phyloP scores from a whole-genome alignment of 192 early-diverging fungal species.

The Coemansia sp. region DNA sequence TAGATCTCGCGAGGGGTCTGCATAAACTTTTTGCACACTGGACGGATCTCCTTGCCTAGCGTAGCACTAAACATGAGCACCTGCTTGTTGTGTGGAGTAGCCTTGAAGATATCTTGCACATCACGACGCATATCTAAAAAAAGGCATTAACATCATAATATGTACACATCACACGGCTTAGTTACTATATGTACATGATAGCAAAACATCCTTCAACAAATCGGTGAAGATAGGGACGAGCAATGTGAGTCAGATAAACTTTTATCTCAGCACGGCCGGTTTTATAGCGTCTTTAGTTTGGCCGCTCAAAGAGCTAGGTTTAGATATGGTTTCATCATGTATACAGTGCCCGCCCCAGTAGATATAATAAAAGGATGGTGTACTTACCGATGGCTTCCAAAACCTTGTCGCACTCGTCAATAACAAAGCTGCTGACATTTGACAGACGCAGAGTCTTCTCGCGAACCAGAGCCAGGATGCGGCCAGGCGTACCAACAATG shows the following conservation, averaged over 20 bases:
- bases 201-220: not conserved
- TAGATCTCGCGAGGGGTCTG: slow-evolving; percentile 95
- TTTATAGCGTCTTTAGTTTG: slow-evolving; percentile 36
- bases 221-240: no score
- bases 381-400: slow-evolving; percentile 85
- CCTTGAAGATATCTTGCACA: slow-evolving; percentile 94
- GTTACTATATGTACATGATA: not conserved
- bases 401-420: slow-evolving; percentile 99
- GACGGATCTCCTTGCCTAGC: slow-evolving; percentile 86
- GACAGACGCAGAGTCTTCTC: slow-evolving; percentile 80
- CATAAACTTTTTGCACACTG: slow-evolving; percentile 98
- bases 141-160: no score
- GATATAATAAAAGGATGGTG: not conserved
- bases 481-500: slow-evolving; percentile 96
- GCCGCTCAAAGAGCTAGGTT: slow-evolving; percentile 79
- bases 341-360: not conserved
- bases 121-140: slow-evolving; percentile 91
- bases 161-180: not conserved
- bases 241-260: slow-evolving; percentile 9
- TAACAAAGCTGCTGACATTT: slow-evolving; percentile 94
- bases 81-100: slow-evolving; percentile 95
- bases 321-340: slow-evolving; percentile 63
- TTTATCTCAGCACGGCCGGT: slow-evolving; percentile 34
- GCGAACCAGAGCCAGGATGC: slow-evolving; percentile 80
- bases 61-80: slow-evolving; percentile 99